These are phyloP conservation scores for Hyparrhenia diplandra DNA, from an alignment of 176 grass and related monocot species.

Conservation along the genomic window DNA sequence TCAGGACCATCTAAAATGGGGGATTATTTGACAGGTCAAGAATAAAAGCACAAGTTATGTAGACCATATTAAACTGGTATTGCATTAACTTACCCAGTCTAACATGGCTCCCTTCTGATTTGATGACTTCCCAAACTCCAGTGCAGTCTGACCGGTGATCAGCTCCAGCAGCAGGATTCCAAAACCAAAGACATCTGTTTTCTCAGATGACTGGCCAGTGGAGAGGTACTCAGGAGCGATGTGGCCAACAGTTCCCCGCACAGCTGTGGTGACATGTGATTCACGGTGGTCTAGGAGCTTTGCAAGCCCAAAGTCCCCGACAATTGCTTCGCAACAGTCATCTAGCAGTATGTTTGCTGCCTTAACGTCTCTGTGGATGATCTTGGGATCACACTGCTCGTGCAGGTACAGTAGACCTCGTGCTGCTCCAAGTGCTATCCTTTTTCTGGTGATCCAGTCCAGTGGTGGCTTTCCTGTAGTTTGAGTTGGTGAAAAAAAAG, in stretches of 20 bases:
- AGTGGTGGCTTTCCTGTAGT: slow-evolving; percentile 65
- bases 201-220: slow-evolving; percentile 84
- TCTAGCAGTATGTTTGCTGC: slow-evolving; percentile 83
- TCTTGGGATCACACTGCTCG: slow-evolving; percentile 92
- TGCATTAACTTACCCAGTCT: slow-evolving; percentile 76
- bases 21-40: no score
- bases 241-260: slow-evolving; percentile 77
- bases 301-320: slow-evolving; percentile 85
- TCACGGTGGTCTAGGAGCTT: slow-evolving; percentile 82
- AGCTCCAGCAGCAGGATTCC: slow-evolving; percentile 79
- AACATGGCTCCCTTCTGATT: slow-evolving; percentile 91
- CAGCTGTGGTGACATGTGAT: slow-evolving; percentile 82
- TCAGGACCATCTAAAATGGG: no score
- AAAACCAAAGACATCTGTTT: slow-evolving; percentile 87
- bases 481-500: slow-evolving; percentile 10
- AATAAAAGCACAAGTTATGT: background rate
- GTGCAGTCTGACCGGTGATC: slow-evolving; percentile 69
- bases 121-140: slow-evolving; percentile 78
- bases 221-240: slow-evolving; percentile 92
- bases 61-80: slow-evolving; percentile 1
- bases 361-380: slow-evolving; percentile 88
- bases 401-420: slow-evolving; percentile 82
- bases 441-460: slow-evolving; percentile 76
- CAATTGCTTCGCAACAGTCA: slow-evolving; percentile 61
- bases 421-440: slow-evolving; percentile 72